Percentiles rank a stretch among this genome's conserved stretches.
Conservation (phyloP, 176 grass and related monocot genomes). For the Thalia dealbata region DNA sequence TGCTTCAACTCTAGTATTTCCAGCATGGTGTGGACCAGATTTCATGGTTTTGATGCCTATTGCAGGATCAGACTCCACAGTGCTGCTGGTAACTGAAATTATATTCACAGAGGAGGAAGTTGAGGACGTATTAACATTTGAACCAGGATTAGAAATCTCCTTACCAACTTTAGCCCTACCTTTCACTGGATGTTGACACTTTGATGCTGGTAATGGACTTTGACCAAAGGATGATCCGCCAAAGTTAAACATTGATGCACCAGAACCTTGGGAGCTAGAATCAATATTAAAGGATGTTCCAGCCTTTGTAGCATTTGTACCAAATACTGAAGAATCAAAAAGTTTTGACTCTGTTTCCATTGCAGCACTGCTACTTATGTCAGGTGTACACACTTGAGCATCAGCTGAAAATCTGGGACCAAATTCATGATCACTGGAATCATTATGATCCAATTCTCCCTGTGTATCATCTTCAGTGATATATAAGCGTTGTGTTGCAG, state of each 20-base stretch:
- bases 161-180: constrained; percentile 36
- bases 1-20: constrained; percentile 27
- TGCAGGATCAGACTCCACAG: constrained; percentile 27
- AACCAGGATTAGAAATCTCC: neutral
- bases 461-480: constrained; percentile 8
- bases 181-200: constrained; percentile 53
- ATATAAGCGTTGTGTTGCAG: neutral
- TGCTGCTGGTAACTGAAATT: constrained; percentile 21
- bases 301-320: constrained; percentile 12
- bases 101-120: constrained; percentile 24
- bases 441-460: neutral
- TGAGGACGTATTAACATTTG: neutral
- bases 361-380: neutral
- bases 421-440: neutral
- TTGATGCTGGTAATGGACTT: constrained; percentile 28
- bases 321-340: neutral
- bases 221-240: constrained; percentile 31
- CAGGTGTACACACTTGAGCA: neutral
- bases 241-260: constrained; percentile 38
- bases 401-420: neutral
- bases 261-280: constrained; percentile 14
- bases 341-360: constrained; percentile 29
- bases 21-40: constrained; percentile 25
- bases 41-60: constrained; percentile 26
- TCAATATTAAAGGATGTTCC: constrained; percentile 23